Base-by-base conservation (phyloP, 2,329 filamentous ascomycete species). In the Aspergillus pseudotamarii region DNA sequence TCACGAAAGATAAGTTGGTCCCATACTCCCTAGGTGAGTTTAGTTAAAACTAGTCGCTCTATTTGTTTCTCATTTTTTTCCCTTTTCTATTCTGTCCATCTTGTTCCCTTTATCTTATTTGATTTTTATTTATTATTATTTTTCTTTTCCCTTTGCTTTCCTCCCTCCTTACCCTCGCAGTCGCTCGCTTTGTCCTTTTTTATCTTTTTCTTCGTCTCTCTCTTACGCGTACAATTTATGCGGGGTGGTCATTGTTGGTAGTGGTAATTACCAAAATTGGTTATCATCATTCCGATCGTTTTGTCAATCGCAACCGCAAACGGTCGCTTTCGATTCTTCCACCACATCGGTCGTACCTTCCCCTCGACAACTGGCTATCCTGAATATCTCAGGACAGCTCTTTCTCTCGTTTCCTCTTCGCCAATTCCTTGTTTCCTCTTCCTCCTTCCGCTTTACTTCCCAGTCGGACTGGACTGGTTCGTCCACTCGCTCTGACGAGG, bases 291-390 rank as follows among this genome's bases (percentile, higher is more conserved):
- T 61, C 58, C 63, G 63, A 58, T 68, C 48, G 50, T n/a, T 65
- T 73, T 66, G 61, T 72, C 70, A 72, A 59, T 69, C 64, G 64
- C 61, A 65, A 65, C 74, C 71, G 75, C 74, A 76, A 76, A 73
- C 75, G 73, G 72, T 76, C 71, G 71, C 71, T 65, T 67, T 68
- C 60, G 48, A 51, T 62, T 57, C 41, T 61, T 51, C 48, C 19
- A 51, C 48, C 28, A 51, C 60, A 60, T 53, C 51, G 43, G 21
- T n/a, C 57, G 28, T 54, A 30, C 34, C 21, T 48, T 43, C 45
- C 34, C 36, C 14, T 45, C 41, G 28, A 28, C 46, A 58, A 59
- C 16, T 41, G 36, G 19, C 26, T 26, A 30, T 50, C 34, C 21
- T 21, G 34, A 43, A n/a, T 38, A 21, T 34, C 32, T 41, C 21